These are phyloP conservation scores for Fusarium sp. DNA, from an alignment of 2,329 filamentous ascomycete genomes.

Conservation along the genomic window DNA sequence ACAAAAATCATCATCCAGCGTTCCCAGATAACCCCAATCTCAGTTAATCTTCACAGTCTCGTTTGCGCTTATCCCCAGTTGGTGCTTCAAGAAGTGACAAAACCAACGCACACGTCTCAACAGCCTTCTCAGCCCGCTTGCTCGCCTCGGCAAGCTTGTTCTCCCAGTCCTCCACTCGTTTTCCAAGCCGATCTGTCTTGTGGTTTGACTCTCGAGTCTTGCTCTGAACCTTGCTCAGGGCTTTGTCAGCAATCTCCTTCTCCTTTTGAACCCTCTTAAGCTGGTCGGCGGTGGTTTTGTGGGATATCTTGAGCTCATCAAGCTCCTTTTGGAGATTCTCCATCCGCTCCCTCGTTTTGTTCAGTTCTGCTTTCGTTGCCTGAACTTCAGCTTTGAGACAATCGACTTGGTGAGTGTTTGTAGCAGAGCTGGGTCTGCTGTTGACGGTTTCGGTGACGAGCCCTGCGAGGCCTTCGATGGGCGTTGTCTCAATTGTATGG, in stretches of 20 bases:
- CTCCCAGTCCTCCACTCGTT: neutral
- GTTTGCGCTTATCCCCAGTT: neutral
- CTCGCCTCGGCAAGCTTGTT: neutral
- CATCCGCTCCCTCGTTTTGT: neutral
- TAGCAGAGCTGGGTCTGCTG: too few species aligned
- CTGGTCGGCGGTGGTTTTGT: too few species aligned
- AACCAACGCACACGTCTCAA: neutral
- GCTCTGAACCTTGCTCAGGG: neutral
- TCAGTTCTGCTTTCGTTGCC: neutral
- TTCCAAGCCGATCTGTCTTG: neutral
- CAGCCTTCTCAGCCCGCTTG: neutral
- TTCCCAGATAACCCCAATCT: neutral
- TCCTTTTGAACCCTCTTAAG: too few species aligned
- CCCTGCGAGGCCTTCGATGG: neutral
- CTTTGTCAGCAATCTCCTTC: too few species aligned
- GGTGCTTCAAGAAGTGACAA: neutral
- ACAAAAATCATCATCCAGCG: neutral
- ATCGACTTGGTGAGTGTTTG: too few species aligned
- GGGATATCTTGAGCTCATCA: too few species aligned
- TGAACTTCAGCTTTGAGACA: neutral
- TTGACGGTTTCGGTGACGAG: neutral
- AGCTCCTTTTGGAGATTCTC: neutral
- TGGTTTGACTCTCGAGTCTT: neutral
- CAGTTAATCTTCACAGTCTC: neutral
- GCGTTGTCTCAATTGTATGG: neutral